Conservation (phyloP, 179 eudicot genomes). For the Drosera spatulata region DNA sequence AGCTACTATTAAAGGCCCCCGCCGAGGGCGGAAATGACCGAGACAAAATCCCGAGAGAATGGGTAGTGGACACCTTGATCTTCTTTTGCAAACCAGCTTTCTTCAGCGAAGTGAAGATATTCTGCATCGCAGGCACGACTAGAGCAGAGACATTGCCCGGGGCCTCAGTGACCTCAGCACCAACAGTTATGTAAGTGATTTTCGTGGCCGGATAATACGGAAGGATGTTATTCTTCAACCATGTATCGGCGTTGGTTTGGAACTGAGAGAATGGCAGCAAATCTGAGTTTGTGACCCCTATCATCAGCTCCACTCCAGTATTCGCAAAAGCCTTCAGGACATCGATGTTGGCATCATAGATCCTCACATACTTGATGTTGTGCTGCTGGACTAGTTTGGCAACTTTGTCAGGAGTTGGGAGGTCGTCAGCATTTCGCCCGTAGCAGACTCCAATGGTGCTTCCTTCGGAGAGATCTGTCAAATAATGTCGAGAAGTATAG, state of each 20-base stretch:
- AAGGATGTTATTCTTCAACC: constrained; percentile 79
- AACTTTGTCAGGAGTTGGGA: constrained; percentile 91
- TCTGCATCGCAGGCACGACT: constrained; percentile 89
- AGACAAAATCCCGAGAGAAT: constrained; percentile 84
- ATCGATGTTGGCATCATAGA: constrained; percentile 86
- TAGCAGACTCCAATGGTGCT: constrained; percentile 85
- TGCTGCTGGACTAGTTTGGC: constrained; percentile 61
- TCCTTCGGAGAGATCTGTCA: constrained; percentile 45
- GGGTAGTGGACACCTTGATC: constrained; percentile 87
- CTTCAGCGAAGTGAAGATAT: constrained; percentile 57
- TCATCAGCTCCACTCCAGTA: constrained; percentile 78
- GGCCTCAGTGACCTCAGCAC: constrained; percentile 87
- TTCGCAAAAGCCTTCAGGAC: constrained; percentile 91
- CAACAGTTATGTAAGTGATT: constrained; percentile 85
- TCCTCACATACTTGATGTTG: constrained; percentile 64
- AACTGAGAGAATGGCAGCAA: constrained; percentile 74
- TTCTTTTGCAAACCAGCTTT: constrained; percentile 73
- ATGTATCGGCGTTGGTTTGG: constrained; percentile 84
- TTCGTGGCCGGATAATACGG: constrained; percentile 91
- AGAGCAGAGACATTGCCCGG: constrained; percentile 44
- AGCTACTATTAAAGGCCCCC: constrained; percentile 75
- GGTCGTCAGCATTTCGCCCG: constrained; percentile 94
- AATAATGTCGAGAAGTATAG: not conserved
- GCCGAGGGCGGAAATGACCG: constrained; percentile 97
- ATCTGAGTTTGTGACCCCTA: constrained; percentile 78